phyloP scores from a whole-genome alignment of 1,284 basidiomycete genomes.

The Apiotrichum domesticum region DNA sequence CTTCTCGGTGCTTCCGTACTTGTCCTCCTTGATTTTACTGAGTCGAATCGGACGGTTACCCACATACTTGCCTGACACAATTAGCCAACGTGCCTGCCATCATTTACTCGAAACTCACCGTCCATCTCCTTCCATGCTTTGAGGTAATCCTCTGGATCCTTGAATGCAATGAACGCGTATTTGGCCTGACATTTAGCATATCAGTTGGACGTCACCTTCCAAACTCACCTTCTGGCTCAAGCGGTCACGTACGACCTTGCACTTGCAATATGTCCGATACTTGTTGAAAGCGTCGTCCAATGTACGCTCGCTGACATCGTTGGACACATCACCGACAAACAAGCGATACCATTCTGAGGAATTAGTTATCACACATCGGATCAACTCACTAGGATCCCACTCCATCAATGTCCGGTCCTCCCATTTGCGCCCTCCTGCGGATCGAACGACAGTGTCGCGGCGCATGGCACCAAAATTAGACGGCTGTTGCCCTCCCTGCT shows the following conservation, averaged over 20 bases:
- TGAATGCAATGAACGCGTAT: conserved; percentile 96
- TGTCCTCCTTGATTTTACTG: conserved; percentile 76
- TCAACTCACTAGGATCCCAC: conserved; percentile 85
- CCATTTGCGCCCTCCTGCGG: conserved; percentile 93
- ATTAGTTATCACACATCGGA: neutral
- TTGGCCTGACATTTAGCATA: conserved; percentile 61
- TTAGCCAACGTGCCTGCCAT: neutral
- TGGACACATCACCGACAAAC: conserved; percentile 96
- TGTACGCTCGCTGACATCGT: conserved; percentile 94
- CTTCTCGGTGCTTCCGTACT: conserved; percentile 79
- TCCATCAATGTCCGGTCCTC: conserved; percentile 95
- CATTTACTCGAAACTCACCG: conserved; percentile 54
- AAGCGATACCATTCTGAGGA: conserved; percentile 86
- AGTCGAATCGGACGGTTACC: conserved; percentile 89
- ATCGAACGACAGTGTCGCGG: conserved; percentile 85
- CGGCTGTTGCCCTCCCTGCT: conserved; percentile 1
- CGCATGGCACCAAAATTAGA: neutral
- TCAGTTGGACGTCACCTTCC: neutral
- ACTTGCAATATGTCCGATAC: conserved; percentile 88
- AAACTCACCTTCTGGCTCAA: conserved; percentile 71
- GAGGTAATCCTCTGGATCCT: conserved; percentile 96
- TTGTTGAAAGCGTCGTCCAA: conserved; percentile 86
- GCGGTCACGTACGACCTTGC: conserved; percentile 86
- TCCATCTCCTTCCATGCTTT: conserved; percentile 99
- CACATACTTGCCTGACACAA: conserved; percentile 78